phyloP scores from a whole-genome alignment of 2,329 filamentous ascomycete genomes.

The Paecilomyces niveus region DNA sequence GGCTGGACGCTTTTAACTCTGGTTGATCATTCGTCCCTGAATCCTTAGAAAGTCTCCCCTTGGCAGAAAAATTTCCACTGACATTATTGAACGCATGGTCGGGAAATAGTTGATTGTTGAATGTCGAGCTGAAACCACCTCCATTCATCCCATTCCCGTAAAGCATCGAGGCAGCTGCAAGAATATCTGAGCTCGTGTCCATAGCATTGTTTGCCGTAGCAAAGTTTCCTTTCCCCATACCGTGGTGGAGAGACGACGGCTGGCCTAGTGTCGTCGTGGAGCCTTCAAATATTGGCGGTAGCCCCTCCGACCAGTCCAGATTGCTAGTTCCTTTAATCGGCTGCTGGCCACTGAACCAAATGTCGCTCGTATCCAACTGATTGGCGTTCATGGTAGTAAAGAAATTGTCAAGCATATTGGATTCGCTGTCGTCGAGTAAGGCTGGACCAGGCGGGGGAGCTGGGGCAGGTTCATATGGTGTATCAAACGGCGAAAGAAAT shows the following conservation, averaged over 20 bases:
- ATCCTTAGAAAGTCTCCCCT: slow-evolving; percentile 13
- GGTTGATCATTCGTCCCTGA: slow-evolving; percentile 8
- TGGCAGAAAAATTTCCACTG: slow-evolving; percentile 12
- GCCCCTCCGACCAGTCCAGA: slow-evolving; percentile 39
- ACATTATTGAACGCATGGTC: slow-evolving; percentile 14
- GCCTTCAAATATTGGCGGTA: slow-evolving; percentile 60
- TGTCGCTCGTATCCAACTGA: slow-evolving; percentile 29
- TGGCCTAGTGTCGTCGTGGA: slow-evolving; percentile 58
- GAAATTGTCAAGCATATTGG: slow-evolving; percentile 48
- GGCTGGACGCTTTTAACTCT: slow-evolving; percentile 7
- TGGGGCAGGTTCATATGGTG: slow-evolving; percentile 44
- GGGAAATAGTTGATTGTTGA: slow-evolving; percentile 22
- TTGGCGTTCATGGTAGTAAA: slow-evolving; percentile 36
- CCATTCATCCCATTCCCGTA: slow-evolving; percentile 29
- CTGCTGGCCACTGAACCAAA: slow-evolving; percentile 24
- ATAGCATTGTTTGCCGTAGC: slow-evolving; percentile 17
- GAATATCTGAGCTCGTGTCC: slow-evolving; percentile 41
- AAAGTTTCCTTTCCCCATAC: slow-evolving; percentile 17
- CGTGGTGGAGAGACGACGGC: slow-evolving; percentile 30
- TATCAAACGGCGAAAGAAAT: slow-evolving; percentile 28
- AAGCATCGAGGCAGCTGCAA: slow-evolving; percentile 50
- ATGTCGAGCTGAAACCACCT: slow-evolving; percentile 20
- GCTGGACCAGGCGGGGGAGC: slow-evolving; percentile 59
- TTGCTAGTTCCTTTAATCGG: slow-evolving; percentile 21
- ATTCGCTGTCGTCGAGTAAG: slow-evolving; percentile 54